Percentiles rank a stretch among this genome's conserved stretches.
These are phyloP conservation scores for Acer saccharum DNA, from an alignment of 345 rosid species.

Conservation along the genomic window DNA sequence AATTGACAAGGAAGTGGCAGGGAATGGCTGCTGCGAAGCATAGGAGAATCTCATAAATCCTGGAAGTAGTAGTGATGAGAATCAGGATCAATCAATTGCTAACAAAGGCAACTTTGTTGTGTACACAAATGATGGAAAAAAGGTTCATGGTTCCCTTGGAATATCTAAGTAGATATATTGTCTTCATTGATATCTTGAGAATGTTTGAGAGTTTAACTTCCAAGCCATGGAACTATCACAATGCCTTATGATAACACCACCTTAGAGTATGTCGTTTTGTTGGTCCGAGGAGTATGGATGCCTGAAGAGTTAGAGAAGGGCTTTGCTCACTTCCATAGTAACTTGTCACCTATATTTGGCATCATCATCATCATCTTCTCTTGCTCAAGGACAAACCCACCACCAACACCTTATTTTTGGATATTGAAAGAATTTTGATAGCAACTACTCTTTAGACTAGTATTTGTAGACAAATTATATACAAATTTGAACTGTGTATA, in stretches of 20 bases:
- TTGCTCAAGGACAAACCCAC: too few species aligned
- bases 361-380: too few species aligned
- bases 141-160: slow-evolving; percentile 25
- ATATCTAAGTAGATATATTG: slow-evolving; percentile 16
- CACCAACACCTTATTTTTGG: too few species aligned
- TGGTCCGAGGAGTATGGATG: too few species aligned
- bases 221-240: slow-evolving; percentile 12
- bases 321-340: too few species aligned
- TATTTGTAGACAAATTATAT: too few species aligned
- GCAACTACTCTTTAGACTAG: too few species aligned
- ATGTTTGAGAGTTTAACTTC: neutral
- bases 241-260: slow-evolving; percentile 33
- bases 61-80: neutral
- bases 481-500: too few species aligned
- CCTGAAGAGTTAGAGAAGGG: too few species aligned
- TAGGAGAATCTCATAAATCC: slow-evolving; percentile 15
- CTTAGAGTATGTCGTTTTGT: too few species aligned
- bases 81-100: neutral
- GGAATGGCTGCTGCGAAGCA: slow-evolving; percentile 3
- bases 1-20: slow-evolving; percentile 24
- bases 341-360: too few species aligned
- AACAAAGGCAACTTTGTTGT: slow-evolving; percentile 22
- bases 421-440: too few species aligned
- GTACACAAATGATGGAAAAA: slow-evolving; percentile 12
- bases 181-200: slow-evolving; percentile 8